phyloP scores from a whole-genome alignment of 2,329 filamentous ascomycete genomes.

The Orbilia javanica region DNA sequence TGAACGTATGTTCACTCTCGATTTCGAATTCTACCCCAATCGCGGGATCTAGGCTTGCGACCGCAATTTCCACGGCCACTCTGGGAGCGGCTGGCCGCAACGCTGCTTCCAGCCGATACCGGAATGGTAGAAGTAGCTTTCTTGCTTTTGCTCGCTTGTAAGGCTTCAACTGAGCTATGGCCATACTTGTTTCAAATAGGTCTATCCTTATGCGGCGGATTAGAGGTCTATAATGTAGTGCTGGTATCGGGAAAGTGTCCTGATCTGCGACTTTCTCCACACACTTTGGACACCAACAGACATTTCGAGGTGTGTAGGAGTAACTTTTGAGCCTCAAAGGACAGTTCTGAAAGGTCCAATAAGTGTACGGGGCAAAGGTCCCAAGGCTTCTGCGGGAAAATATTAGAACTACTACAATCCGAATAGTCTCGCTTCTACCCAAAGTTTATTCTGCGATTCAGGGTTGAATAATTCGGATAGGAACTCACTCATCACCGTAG shows the following conservation, averaged over 20 bases:
- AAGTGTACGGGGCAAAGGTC: neutral
- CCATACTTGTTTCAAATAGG: constrained; percentile 1
- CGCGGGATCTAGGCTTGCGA: neutral
- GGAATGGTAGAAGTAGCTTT: neutral
- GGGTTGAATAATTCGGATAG: too few relatives aligned
- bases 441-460: neutral
- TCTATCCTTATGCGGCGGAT: constrained; percentile 19
- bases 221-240: constrained; percentile 9
- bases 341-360: neutral
- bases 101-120: neutral
- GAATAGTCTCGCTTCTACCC: too few relatives aligned
- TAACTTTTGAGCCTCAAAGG: neutral
- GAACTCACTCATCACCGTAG: neutral
- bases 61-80: neutral
- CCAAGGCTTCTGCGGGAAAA: neutral
- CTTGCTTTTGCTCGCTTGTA: too few relatives aligned
- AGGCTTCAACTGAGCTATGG: neutral
- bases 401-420: too few relatives aligned
- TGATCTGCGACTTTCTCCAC: too few relatives aligned
- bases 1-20: neutral
- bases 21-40: neutral
- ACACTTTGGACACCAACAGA: neutral
- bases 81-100: neutral
- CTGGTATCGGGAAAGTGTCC: neutral
- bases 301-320: neutral